Percentiles rank a stretch among this genome's conserved stretches.
These are phyloP conservation scores for Galium porrigens DNA, from an alignment of 305 asterid genomes.

Conservation along the genomic window DNA sequence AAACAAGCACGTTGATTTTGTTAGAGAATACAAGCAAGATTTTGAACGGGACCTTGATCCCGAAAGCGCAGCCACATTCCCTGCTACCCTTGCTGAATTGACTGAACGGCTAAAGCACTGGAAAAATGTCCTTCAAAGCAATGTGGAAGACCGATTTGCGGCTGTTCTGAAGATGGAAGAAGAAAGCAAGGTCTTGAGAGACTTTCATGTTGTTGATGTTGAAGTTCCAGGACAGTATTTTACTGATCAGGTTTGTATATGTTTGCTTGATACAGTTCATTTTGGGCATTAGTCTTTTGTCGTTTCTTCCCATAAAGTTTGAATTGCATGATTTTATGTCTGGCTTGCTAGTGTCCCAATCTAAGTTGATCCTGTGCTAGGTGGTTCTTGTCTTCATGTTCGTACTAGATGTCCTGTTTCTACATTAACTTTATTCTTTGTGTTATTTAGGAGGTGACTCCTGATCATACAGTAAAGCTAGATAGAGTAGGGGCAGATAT, in stretches of 20 bases:
- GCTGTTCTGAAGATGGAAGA: slow-evolving; percentile 95
- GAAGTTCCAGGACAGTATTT: slow-evolving; percentile 99
- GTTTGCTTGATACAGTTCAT: slow-evolving; percentile 1
- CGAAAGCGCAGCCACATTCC: slow-evolving; percentile 85
- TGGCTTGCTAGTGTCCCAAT: not conserved
- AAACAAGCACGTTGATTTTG: slow-evolving; percentile 95
- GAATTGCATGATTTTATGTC: not conserved
- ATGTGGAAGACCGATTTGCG: slow-evolving; percentile 95
- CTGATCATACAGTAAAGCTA: slow-evolving; percentile 94
- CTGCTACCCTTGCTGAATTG: slow-evolving; percentile 84
- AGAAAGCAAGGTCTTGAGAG: slow-evolving; percentile 95
- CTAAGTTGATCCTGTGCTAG: no score
- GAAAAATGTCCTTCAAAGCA: slow-evolving; percentile 93
- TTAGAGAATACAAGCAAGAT: slow-evolving; percentile 92
- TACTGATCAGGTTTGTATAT: slow-evolving; percentile 56
- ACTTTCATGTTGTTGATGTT: slow-evolving; percentile 92
- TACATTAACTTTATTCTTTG: not conserved
- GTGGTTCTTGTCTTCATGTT: not conserved
- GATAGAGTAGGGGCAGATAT: slow-evolving; percentile 95
- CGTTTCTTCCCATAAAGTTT: not conserved
- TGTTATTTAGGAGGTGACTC: slow-evolving; percentile 71
- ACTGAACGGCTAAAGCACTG: slow-evolving; percentile 92
- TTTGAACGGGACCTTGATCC: slow-evolving; percentile 99
- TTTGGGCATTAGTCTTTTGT: not conserved
- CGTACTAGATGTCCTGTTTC: no score